A percentile compares a stretch with the other conserved stretches of the same genome.
These are phyloP conservation scores for Salvia splendens DNA, from an alignment of 257 asterid genomes.

Conservation along the genomic window DNA sequence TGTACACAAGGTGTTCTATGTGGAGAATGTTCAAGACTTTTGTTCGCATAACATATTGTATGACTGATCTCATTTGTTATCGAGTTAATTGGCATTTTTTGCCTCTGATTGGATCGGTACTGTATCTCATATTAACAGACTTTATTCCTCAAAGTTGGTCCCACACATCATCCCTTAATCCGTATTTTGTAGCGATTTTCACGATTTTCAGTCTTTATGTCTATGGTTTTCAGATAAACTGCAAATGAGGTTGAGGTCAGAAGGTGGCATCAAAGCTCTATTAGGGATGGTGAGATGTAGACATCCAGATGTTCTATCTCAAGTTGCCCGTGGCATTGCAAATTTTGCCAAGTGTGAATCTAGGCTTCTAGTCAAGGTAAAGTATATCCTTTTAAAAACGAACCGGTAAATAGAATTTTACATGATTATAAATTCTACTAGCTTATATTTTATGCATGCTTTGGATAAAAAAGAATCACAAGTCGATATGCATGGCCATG, in stretches of 20 bases:
- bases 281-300: conserved; percentile 97
- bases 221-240: conserved; percentile 67
- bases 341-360: conserved; percentile 98
- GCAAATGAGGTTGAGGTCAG: conserved; percentile 87
- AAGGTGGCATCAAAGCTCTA: conserved; percentile 96
- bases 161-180: neutral
- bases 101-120: neutral
- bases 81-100: neutral
- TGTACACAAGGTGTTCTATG: neutral
- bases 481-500: conserved; percentile 4
- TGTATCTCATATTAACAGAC: neutral
- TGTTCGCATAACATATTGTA: neutral
- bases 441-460: neutral
- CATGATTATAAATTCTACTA: neutral
- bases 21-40: neutral
- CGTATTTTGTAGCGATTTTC: neutral
- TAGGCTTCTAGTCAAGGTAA: conserved; percentile 85
- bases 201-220: conserved; percentile 18
- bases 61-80: neutral
- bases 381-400: conserved; percentile 2
- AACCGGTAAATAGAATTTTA: neutral
- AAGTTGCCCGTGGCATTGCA: conserved; percentile 98
- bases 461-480: no score
- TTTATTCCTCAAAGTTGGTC: neutral
- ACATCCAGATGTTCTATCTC: conserved; percentile 94